Evolutionary conservation across 345 rosid genomes (phyloP), one percentile per base, ranked within the genome.

Genomic region (Bruguiera parviflora): DNA sequence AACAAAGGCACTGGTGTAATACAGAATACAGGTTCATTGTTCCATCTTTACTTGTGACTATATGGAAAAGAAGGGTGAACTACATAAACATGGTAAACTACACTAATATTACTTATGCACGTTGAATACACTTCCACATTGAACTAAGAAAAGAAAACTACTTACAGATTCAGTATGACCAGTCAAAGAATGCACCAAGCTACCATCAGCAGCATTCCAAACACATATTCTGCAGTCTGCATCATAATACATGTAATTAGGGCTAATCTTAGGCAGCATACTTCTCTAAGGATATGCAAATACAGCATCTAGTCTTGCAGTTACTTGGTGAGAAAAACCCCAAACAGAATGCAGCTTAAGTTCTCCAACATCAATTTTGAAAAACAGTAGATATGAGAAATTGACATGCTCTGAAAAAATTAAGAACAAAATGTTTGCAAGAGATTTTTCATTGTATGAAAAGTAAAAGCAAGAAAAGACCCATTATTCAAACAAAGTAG

Each of bases 151-250:
- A 20, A 22, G 31, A 20, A 60, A 68, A 67, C 65, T 55, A 83
- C 98, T 96, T 75, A 96, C 99, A 39, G 98, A 92, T 72, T 83
- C 86, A 79, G 96, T 87, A 70, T 96, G 99, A 71, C 99, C 99
- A 64, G 97, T 87, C 87, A 96, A 84, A 65, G 94, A 92, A 80
- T 96, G 99, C 57, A 96, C 98, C 75, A 92, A 75, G 84, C 87
- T 85, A 78, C 98, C 96, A 86, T 96, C 98, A 77, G 97, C 84
- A 32, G 97, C 98, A 84, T 96, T 96, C 99, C 99, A 96, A 70
- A 96, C 99, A 47, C 99, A 96, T 75, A 96, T 92, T 84, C 99
- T 89, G 86, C 98, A 96, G 82, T 96, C 99, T 96, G 87, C 80
- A 82, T 65, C 58, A 77, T 25, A 68, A 68, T 9, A 66, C n/a